phyloP scores from a whole-genome alignment of 2,329 filamentous ascomycete genomes.

The Apiospora hydei region DNA sequence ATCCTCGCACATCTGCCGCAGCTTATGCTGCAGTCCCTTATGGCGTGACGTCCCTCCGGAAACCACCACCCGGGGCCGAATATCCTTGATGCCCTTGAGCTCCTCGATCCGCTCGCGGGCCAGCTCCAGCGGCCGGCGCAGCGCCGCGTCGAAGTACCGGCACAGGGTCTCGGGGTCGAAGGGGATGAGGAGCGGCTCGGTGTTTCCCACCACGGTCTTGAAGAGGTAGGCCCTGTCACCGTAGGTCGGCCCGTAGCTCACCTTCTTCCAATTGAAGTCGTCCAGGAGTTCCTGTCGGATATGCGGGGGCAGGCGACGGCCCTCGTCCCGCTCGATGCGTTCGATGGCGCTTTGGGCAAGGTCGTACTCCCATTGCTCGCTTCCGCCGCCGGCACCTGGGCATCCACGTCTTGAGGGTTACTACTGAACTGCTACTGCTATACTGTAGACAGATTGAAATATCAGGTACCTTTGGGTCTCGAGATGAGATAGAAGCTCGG shows the following conservation, averaged over 20 bases:
- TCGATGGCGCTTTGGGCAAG: slow-evolving; percentile 5
- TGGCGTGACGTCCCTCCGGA: background rate
- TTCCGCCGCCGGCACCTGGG: slow-evolving; percentile 27
- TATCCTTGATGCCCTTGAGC: background rate
- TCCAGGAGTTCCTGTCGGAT: background rate
- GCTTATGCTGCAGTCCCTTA: background rate
- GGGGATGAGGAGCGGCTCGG: background rate
- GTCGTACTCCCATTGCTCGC: slow-evolving; percentile 29
- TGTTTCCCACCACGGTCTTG: background rate
- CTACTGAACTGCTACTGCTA: no score
- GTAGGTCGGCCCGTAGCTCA: background rate
- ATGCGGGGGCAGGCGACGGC: background rate
- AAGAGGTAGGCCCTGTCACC: background rate
- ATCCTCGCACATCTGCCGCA: background rate
- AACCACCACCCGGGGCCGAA: background rate
- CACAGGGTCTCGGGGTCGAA: background rate
- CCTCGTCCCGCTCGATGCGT: background rate
- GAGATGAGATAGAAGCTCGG: slow-evolving; percentile 28
- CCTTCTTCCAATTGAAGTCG: background rate
- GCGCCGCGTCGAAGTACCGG: background rate
- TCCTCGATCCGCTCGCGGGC: background rate
- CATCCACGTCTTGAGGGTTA: no score
- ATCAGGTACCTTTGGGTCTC: slow-evolving; percentile 23
- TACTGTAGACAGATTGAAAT: background rate
- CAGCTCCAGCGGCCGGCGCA: background rate